phyloP scores from a whole-genome alignment of 306 rosid genomes.

The Malus orientalis region DNA sequence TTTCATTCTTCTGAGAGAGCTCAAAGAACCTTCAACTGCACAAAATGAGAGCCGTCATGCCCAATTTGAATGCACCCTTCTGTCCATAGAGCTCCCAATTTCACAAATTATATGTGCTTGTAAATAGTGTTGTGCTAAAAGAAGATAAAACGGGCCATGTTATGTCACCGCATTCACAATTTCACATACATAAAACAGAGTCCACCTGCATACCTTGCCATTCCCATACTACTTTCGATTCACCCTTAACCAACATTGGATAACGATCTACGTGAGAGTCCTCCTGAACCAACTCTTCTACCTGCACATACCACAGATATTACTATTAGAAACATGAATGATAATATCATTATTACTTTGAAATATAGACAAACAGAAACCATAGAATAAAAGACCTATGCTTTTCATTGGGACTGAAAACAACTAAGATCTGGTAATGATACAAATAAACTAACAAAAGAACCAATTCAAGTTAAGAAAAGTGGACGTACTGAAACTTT shows the following conservation, averaged over 20 bases:
- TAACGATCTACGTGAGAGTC: constrained; percentile 83
- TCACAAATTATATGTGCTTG: neutral
- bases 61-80: neutral
- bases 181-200: neutral
- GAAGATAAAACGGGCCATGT: neutral
- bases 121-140: neutral
- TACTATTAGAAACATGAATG: neutral
- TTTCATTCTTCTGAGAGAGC: constrained; percentile 46
- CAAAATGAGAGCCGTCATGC: neutral
- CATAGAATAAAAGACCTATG: neutral
- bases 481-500: neutral
- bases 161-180: too few relatives aligned
- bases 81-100: neutral
- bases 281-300: constrained; percentile 84
- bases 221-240: constrained; percentile 91
- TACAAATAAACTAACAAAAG: neutral
- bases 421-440: neutral
- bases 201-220: constrained; percentile 49
- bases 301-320: constrained; percentile 40
- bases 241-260: constrained; percentile 88
- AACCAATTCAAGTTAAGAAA: neutral
- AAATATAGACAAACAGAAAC: neutral
- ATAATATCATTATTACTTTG: neutral
- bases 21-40: constrained; percentile 85
- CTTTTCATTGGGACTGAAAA: neutral